A percentile compares a stretch with the other conserved stretches of the same genome.
phyloP scores from a whole-genome alignment of 345 rosid species.

The Brassica nigra region DNA sequence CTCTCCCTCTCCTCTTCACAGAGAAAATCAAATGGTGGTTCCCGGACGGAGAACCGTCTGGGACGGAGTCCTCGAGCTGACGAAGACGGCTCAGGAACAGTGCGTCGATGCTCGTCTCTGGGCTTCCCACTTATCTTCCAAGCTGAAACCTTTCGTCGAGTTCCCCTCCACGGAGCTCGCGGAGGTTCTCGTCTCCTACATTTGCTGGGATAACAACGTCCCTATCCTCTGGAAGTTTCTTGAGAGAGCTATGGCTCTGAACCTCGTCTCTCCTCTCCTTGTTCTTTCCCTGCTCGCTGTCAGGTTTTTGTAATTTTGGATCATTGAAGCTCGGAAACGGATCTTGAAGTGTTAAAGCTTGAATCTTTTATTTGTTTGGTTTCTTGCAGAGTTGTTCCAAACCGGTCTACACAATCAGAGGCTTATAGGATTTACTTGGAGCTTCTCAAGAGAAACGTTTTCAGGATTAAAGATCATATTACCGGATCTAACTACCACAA shows the following conservation, averaged over 20 bases:
- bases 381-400: slow-evolving; percentile 65
- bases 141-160: slow-evolving; percentile 54
- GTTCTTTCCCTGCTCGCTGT: slow-evolving; percentile 74
- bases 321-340: not conserved
- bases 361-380: too few species aligned
- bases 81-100: slow-evolving; percentile 65
- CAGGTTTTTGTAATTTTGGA: slow-evolving; percentile 44
- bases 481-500: slow-evolving; percentile 52
- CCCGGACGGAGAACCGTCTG: slow-evolving; percentile 49
- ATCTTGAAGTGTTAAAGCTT: not conserved
- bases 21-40: slow-evolving; percentile 41
- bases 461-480: slow-evolving; percentile 54
- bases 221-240: slow-evolving; percentile 90
- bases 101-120: slow-evolving; percentile 67
- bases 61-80: slow-evolving; percentile 62
- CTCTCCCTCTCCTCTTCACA: not conserved
- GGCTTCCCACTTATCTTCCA: slow-evolving; percentile 68
- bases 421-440: slow-evolving; percentile 90
- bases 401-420: slow-evolving; percentile 56
- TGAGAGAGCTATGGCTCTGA: slow-evolving; percentile 66
- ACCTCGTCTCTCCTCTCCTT: slow-evolving; percentile 75
- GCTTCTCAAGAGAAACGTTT: slow-evolving; percentile 71
- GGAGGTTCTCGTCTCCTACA: slow-evolving; percentile 65
- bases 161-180: slow-evolving; percentile 83
- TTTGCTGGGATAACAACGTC: slow-evolving; percentile 84